These are phyloP conservation scores for Viola pubescens DNA, from an alignment of 441 rosid species.

Conservation along the genomic window DNA sequence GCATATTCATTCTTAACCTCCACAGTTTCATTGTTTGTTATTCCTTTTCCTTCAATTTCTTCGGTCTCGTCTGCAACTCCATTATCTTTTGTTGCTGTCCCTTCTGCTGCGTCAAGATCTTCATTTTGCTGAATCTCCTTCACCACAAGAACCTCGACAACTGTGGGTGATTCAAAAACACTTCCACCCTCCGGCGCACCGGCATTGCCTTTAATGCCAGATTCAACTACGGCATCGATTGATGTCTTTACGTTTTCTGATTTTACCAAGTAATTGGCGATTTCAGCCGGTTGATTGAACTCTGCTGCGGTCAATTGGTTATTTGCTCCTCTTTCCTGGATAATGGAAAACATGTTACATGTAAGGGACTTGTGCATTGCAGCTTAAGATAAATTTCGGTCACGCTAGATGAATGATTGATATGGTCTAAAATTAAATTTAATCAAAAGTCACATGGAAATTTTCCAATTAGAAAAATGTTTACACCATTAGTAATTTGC, in stretches of 20 bases:
- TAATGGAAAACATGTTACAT: neutral
- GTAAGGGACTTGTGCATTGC: no score
- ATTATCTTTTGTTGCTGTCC: conserved; percentile 22
- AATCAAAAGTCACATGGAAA: no score
- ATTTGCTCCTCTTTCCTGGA: conserved; percentile 4
- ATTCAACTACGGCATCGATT: conserved; percentile 12
- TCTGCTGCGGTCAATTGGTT: neutral
- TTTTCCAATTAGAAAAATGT: no score
- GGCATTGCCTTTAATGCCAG: conserved; percentile 21
- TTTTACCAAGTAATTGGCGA: neutral
- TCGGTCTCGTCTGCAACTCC: conserved; percentile 14
- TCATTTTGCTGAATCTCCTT: conserved; percentile 14
- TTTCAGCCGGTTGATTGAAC: neutral
- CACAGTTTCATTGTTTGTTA: conserved; percentile 17
- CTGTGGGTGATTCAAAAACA: conserved; percentile 33
- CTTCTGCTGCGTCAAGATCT: conserved; percentile 12
- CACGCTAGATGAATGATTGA: no score
- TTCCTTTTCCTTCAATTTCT: conserved; percentile 16
- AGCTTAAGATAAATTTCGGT: no score
- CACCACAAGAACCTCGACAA: conserved; percentile 21
- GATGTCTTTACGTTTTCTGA: conserved; percentile 16
- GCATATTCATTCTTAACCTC: conserved; percentile 5
- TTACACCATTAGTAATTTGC: no score
- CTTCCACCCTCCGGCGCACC: conserved; percentile 30
- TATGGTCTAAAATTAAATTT: no score